Base-by-base conservation (phyloP, 129 eudicot species). In the Gnaphalium uliginosum region DNA sequence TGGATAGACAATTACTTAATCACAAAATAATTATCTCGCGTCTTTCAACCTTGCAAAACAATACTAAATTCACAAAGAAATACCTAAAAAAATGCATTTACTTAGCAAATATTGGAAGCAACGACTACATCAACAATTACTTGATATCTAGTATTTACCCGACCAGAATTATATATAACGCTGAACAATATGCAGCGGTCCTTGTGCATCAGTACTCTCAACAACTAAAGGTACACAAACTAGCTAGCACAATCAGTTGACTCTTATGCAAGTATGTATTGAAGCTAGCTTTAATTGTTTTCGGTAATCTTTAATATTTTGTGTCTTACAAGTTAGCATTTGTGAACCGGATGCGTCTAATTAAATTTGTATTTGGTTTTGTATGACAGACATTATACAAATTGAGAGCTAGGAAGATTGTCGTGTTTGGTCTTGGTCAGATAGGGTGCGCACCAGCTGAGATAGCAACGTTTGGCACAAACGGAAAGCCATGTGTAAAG, bases 81-180 rank as follows among this genome's bases (percentile, higher is more conserved):
- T 69, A 73, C 70, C 53, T 86, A 7, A 74, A 66, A 72, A 81
- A 81, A 57, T 83, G 90, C 82, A 69, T 86, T 30, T 86, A 86
- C 75, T n/a, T 75, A 14, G 26, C 62, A 43, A 79, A 77, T 54
- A 76, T 86, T 4, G 90, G 90, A 54, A 86, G 85, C 62, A 83
- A 86, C 13, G 87, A 83, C 54, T 86, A 86, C 59, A 71, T 83
- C 54, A 86, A 86, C 59, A 86, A 86, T 53, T 86, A 83, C 73
- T 72, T 86, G 11, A 61, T 74, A 62, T 82, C 87, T 22, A 54
- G 8, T 0, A 0, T 3, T 33, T 86, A 80, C 68, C 69, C 86
- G 10, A 48, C 74, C 0, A 81, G 78, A 51, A 54, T 14, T 2
- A 29, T 13, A 24, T 78, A 50, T 62, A 80, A 74, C 14, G 74